These are phyloP conservation scores for Phytophthora tentaculata DNA, from an alignment of 352 stramenopile species.

Conservation along the genomic window DNA sequence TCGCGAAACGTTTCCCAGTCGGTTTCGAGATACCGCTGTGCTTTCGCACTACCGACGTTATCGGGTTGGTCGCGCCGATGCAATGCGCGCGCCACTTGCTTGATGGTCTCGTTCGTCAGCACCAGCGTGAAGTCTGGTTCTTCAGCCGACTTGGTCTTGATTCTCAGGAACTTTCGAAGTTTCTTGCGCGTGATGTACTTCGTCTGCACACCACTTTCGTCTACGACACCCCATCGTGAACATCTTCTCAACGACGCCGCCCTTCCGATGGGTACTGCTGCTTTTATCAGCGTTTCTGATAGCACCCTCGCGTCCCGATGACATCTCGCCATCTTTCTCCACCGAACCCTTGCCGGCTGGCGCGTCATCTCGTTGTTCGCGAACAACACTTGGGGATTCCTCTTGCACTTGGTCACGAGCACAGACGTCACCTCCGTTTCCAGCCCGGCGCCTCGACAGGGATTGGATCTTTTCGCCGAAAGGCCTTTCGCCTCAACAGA, in stretches of 20 bases:
- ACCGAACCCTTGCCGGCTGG: background rate
- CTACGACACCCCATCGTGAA: background rate
- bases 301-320: background rate
- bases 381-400: background rate
- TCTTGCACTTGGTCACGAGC: background rate
- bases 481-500: background rate
- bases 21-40: background rate
- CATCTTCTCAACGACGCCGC: background rate
- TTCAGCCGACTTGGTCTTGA: background rate
- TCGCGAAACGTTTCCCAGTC: background rate
- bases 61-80: background rate
- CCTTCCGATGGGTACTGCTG: background rate
- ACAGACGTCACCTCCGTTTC: background rate
- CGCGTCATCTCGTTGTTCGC: background rate
- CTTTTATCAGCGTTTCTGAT: background rate
- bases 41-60: background rate
- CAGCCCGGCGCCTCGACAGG: background rate
- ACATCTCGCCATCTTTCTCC: background rate
- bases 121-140: background rate
- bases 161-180: background rate
- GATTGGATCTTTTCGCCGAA: background rate
- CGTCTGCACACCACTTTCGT: background rate
- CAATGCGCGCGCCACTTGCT: background rate
- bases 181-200: background rate
- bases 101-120: background rate